Evolutionary conservation across 2,329 filamentous ascomycete species (phyloP).

Genomic region (Pestalotiopsis fici): DNA sequence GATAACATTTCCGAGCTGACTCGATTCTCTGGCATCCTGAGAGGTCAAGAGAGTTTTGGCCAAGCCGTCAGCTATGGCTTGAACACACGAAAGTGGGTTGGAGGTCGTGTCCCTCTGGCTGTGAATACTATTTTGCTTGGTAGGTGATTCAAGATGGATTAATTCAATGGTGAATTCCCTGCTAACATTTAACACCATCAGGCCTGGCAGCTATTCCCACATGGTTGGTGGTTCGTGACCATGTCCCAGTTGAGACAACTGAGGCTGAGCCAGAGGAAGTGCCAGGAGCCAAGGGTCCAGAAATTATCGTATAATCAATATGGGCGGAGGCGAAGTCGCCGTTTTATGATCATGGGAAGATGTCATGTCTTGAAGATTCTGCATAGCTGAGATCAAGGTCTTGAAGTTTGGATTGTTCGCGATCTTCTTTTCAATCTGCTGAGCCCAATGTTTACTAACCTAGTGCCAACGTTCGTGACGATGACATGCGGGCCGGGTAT

Average conservation of each 20-base stretch:
- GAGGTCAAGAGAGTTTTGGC: conserved; percentile 41
- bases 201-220: conserved; percentile 29
- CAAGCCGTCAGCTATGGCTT: conserved; percentile 40
- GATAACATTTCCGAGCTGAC: conserved; percentile 56
- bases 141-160: conserved; percentile 16
- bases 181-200: conserved; percentile 3
- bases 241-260: conserved; percentile 24
- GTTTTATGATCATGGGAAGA: no score
- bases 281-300: no score
- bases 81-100: conserved; percentile 37
- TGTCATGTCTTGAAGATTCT: no score
- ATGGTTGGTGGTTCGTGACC: conserved; percentile 31
- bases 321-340: no score
- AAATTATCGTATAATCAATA: no score
- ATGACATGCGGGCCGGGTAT: no score
- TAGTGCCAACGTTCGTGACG: no score
- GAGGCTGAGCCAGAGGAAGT: no score
- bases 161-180: not conserved
- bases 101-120: conserved; percentile 37
- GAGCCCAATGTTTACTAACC: no score
- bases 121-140: conserved; percentile 40
- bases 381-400: no score
- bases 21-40: conserved; percentile 38
- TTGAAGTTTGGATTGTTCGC: no score
- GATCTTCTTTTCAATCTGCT: no score